These are phyloP conservation scores for Arabidopsis arenosa DNA, from an alignment of 345 rosid genomes.

Conservation along the genomic window DNA sequence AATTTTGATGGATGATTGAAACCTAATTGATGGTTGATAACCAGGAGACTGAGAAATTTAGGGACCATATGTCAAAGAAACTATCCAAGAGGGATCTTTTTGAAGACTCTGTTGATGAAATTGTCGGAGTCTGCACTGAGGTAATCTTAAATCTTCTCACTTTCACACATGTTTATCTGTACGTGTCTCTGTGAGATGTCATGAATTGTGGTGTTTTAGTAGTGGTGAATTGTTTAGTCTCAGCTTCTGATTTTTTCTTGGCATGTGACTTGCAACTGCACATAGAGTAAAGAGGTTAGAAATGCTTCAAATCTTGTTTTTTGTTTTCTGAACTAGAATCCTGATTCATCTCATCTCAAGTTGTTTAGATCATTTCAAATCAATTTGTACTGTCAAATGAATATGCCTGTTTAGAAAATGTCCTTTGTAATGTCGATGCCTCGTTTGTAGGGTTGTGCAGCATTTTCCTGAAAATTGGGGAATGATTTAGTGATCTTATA, in stretches of 20 bases:
- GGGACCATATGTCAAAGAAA: slow-evolving; percentile 59
- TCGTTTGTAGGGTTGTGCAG: background rate
- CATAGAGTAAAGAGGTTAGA: background rate
- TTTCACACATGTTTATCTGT: background rate
- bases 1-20: background rate
- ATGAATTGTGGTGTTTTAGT: background rate
- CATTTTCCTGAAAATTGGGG: background rate
- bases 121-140: slow-evolving; percentile 83
- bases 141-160: slow-evolving; percentile 44
- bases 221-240: background rate
- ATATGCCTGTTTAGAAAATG: background rate
- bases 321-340: background rate
- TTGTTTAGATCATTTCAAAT: background rate
- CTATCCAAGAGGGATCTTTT: slow-evolving; percentile 70
- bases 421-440: background rate
- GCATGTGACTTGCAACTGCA: background rate
- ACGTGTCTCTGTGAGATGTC: background rate
- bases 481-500: background rate
- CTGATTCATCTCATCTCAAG: background rate
- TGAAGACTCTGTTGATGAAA: slow-evolving; percentile 71
- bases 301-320: background rate
- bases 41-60: slow-evolving; percentile 89
- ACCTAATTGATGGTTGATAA: background rate
- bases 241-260: background rate
- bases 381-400: background rate